phyloP scores from a whole-genome alignment of 495 filamentous ascomycete species.

The Schizothecium vesticola region DNA sequence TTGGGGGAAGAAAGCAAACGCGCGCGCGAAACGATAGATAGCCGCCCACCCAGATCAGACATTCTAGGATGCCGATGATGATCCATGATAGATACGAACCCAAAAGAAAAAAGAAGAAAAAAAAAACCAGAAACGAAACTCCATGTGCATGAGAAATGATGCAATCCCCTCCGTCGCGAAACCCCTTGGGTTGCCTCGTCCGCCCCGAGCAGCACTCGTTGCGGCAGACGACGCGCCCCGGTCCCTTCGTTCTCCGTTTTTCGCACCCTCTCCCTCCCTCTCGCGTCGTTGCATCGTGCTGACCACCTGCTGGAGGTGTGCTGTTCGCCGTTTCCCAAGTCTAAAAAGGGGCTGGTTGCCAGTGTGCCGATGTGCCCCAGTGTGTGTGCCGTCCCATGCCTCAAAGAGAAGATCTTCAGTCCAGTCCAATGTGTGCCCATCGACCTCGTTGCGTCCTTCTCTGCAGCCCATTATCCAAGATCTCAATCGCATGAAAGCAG shows the following conservation, averaged over 20 bases:
- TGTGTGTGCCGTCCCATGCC: constrained; percentile 1
- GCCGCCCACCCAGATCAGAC: constrained; percentile 2
- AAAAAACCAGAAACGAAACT: not conserved
- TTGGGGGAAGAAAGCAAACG: not conserved
- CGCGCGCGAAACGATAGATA: constrained; percentile 3
- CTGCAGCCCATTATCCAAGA: constrained; percentile 5
- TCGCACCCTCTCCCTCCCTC: not conserved
- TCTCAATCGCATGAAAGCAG: not conserved
- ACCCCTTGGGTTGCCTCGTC: not conserved
- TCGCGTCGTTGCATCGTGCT: not conserved
- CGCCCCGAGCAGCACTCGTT: not conserved
- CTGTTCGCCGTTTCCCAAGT: constrained; percentile 2
- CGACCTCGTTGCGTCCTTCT: not conserved
- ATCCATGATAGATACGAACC: not conserved
- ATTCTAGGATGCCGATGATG: constrained; percentile 4
- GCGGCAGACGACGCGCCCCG: not conserved
- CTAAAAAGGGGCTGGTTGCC: constrained; percentile 3
- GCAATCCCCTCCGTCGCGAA: not conserved
- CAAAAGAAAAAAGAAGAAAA: not conserved
- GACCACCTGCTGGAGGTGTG: constrained; percentile 9
- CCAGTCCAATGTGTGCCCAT: not conserved
- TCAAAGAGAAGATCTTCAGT: not conserved
- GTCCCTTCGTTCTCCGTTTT: not conserved
- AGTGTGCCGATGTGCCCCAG: not conserved
- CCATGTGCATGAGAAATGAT: not conserved